Percentiles rank a stretch among this genome's conserved stretches.
Evolutionary conservation across 176 grass and related monocot genomes (phyloP).

Genomic region (Olyra latifolia): DNA sequence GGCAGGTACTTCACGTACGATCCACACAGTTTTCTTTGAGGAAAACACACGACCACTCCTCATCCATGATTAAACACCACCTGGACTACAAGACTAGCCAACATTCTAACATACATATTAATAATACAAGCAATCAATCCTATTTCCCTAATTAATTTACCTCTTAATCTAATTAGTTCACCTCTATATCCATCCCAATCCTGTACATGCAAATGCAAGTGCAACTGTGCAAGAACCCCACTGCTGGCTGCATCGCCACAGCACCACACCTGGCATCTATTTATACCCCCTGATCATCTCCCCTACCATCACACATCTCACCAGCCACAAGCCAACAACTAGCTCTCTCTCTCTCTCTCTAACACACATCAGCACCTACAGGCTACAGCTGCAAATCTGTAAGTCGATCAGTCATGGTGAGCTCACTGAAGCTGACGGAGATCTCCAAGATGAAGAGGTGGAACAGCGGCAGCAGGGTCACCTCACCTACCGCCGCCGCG

Average conservation of each 20-base stretch:
- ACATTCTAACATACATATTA: neutral
- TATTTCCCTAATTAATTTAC: neutral
- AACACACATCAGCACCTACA: neutral
- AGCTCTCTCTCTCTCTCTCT: no score
- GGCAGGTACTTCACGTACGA: neutral
- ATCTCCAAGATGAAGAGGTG: slow-evolving; percentile 50
- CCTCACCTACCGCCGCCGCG: slow-evolving; percentile 24
- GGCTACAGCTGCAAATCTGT: neutral
- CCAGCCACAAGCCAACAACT: neutral
- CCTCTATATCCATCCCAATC: slow-evolving; percentile 11
- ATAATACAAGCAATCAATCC: neutral
- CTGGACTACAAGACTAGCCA: neutral
- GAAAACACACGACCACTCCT: neutral
- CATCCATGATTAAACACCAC: neutral
- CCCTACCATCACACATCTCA: neutral
- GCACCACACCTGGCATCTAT: slow-evolving; percentile 29
- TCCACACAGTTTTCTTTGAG: neutral
- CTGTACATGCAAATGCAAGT: slow-evolving; percentile 27
- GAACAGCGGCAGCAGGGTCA: slow-evolving; percentile 27
- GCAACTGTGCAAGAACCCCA: slow-evolving; percentile 12
- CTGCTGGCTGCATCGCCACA: neutral
- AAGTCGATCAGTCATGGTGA: slow-evolving; percentile 46
- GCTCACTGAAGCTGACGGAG: slow-evolving; percentile 49
- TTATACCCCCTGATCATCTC: slow-evolving; percentile 36
- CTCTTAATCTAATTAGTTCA: neutral